Evolutionary conservation across 202 grass and related monocot species (phyloP), one percentile per base, ranked within the genome.

Genomic region (Cymbopogon flexuosus): DNA sequence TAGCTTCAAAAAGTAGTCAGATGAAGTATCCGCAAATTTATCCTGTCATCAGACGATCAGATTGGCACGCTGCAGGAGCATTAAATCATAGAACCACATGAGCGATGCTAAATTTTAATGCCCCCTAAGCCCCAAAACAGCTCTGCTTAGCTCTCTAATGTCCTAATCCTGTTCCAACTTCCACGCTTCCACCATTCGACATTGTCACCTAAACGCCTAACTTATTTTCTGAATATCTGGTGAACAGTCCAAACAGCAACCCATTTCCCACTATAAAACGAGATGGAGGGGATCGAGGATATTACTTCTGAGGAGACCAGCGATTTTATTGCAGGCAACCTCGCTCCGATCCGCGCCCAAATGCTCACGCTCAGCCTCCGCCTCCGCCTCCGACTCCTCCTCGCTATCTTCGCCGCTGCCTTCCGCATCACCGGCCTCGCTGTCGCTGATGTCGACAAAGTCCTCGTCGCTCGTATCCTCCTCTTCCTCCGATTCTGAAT

Each of bases 231-330:
- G 58, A 24, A 15, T 37, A 52, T 68, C 7, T 40, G 14, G 8
- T 49, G 21, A 43, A 59, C 31, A 11, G 5, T 72, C 19, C 1
- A 23, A 41, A 22, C 5, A 42, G 33, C 57, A 73, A 8, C 11
- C 3, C 11, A 18, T 8, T 27, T 27, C 27, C 27, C 27, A 27
- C 27, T 27, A 27, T 37, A 16, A 40, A 80, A 21, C 2, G 13
- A 6, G 8, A 6, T 3, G 11, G 70, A 78, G 39, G 70, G 46
- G 37, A 34, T 72, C 60, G 41, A 37, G 57, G 57, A 42, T 69
- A 43, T 56, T 87, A 91, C 92, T 68, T 30, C 54, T 35, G 66
- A 94, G 79, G 22, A 89, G 84, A 73, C 84, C 51, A 79, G 85
- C 15, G 60, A 94, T 86, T 87, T 85, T 91, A 22, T 74, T 77